Evolutionary conservation across 345 rosid genomes (phyloP).

Genomic region (Nasturtium officinale): DNA sequence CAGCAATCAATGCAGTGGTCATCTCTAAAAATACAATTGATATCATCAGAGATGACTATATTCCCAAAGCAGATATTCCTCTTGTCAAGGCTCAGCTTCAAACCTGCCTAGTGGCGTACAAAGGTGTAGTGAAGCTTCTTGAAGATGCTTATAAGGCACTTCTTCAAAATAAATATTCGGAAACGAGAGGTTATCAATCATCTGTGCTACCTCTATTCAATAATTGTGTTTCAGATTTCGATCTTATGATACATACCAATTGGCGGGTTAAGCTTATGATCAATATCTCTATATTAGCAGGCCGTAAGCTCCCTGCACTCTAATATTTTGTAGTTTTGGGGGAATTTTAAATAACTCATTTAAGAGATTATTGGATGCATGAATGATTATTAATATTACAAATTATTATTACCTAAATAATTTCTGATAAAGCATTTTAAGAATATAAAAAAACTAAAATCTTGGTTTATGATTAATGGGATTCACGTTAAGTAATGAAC

Average conservation of each 20-base stretch:
- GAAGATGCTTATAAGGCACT: neutral
- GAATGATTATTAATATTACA: neutral
- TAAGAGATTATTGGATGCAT: neutral
- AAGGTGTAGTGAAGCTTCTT: neutral
- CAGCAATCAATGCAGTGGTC: conserved; percentile 4
- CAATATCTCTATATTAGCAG: neutral
- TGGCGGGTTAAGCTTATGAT: neutral
- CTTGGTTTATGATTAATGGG: too few relatives aligned
- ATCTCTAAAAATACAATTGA: neutral
- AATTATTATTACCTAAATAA: neutral
- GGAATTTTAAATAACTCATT: neutral
- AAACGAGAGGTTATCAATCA: conserved; percentile 28
- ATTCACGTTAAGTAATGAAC: too few relatives aligned
- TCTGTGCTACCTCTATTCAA: neutral
- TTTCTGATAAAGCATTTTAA: neutral
- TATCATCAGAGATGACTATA: neutral
- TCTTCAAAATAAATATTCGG: neutral
- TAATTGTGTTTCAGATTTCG: neutral
- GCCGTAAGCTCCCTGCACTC: neutral
- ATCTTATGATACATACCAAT: neutral
- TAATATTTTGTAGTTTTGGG: neutral
- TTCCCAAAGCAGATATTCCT: conserved; percentile 12
- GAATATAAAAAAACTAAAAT: neutral
- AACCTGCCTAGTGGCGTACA: neutral
- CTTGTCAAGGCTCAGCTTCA: neutral